Evolutionary conservation across 2,329 filamentous ascomycete species (phyloP), one percentile per base, ranked within the genome.

Genomic region (Diaporthe australafricana): DNA sequence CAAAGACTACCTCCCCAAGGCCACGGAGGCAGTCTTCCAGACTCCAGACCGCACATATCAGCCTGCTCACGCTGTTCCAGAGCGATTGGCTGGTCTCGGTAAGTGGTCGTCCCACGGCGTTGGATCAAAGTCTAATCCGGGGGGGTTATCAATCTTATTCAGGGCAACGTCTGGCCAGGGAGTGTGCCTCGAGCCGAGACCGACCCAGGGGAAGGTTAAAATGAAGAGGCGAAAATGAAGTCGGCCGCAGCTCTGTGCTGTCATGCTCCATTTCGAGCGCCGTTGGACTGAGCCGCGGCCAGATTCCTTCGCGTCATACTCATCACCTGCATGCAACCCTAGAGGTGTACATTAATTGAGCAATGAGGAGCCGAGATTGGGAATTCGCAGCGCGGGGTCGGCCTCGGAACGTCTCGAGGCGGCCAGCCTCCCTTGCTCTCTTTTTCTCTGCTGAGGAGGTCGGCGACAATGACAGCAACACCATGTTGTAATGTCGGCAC

Each of bases 301-400:
- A 56, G 47, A 11, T 25, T 22, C 55, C 53, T 55, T 67, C 63
- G 63, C 63, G 27, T 52, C 63, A 60, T 69, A 52, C 42, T 63
- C 42, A 48, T 50, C 66, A 69, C 53, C 67, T 60, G 67, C 67
- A 60, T 69, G 67, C 55, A 52, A 50, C 50, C 30, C 67, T 42
- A 14, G 25, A 40, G 45, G 56, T 27, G 53, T 22, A 35, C 67
- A 69, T 65, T 65, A 50, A 65, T 65, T 65, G 60, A 69, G 53
- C 67, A 69, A 69, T 60, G 67, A 69, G 53, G 53, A 60, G 42
- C 35, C 53, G 67, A 60, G 53, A 69, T 50, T 60, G 53, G 67
- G 56, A 56, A 42, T 50, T 65, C 53, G 38, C 35, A 27, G 56
- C 53, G 42, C 42, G 30, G 67, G 45, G 53, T 38, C 67, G 32